These are phyloP conservation scores for Penicillium steckii DNA, from an alignment of 495 filamentous ascomycete genomes.

Conservation along the genomic window DNA sequence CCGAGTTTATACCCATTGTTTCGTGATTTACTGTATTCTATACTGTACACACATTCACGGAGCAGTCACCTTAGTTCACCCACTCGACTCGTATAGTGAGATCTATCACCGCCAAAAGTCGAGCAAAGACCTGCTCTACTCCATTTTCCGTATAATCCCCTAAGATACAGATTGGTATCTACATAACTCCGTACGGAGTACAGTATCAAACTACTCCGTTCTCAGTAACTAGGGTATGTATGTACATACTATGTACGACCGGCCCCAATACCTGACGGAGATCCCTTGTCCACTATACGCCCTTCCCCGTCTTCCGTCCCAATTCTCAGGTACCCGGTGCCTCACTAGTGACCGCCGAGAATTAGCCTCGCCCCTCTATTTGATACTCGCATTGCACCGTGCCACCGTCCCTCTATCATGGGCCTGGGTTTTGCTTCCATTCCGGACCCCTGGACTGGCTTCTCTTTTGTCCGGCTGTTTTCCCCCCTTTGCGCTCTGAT, in stretches of 20 bases:
- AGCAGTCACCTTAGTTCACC: too few relatives aligned
- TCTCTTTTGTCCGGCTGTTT: neutral
- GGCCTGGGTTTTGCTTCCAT: neutral
- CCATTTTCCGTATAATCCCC: neutral
- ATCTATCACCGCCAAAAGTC: slow-evolving; percentile 3
- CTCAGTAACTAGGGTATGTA: too few relatives aligned
- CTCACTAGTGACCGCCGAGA: slow-evolving; percentile 6
- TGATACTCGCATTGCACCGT: slow-evolving; percentile 17
- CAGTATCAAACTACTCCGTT: neutral
- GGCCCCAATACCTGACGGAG: too few relatives aligned
- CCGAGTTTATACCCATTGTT: too few relatives aligned
- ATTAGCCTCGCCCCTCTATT: slow-evolving; percentile 15
- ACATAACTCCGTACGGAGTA: neutral
- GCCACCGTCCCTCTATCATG: neutral
- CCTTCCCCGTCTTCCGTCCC: slow-evolving; percentile 2
- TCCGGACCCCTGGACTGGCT: neutral
- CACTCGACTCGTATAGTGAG: too few relatives aligned
- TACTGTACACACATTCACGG: too few relatives aligned
- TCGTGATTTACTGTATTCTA: too few relatives aligned
- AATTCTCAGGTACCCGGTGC: slow-evolving; percentile 15
- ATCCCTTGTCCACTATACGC: slow-evolving; percentile 20
- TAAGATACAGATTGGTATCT: neutral
- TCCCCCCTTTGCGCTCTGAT: neutral
- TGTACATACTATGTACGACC: too few relatives aligned
- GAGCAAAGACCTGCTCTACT: neutral